Evolutionary conservation across 2,329 filamentous ascomycete species (phyloP).

Genomic region (Aspergillus sp.): DNA sequence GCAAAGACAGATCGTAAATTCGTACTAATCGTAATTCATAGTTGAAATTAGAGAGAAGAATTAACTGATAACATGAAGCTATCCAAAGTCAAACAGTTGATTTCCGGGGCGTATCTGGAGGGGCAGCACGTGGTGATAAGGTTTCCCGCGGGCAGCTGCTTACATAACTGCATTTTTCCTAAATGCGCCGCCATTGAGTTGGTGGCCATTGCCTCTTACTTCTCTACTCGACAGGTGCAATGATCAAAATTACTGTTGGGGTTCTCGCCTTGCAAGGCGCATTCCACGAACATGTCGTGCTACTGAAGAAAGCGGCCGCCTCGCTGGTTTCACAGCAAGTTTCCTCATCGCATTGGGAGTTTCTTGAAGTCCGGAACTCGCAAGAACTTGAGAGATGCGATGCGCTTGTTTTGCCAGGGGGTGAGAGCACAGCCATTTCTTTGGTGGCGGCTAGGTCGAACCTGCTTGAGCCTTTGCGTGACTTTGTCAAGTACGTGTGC

Average conservation of each 20-base stretch:
- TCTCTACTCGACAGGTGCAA: constrained; percentile 12
- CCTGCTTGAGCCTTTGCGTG: constrained; percentile 76
- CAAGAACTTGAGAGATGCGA: constrained; percentile 71
- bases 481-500: constrained; percentile 79
- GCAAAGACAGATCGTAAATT: background rate
- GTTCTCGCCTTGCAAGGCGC: constrained; percentile 84
- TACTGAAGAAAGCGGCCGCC: constrained; percentile 69
- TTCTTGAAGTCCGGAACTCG: constrained; percentile 77
- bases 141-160: background rate
- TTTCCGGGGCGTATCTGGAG: constrained; percentile 9
- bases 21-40: background rate
- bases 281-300: constrained; percentile 81
- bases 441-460: constrained; percentile 80
- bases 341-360: constrained; percentile 50
- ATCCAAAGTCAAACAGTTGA: background rate
- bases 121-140: constrained; percentile 14
- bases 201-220: constrained; percentile 8
- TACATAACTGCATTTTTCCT: constrained; percentile 7
- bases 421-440: constrained; percentile 92
- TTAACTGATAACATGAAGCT: background rate
- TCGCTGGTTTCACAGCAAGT: constrained; percentile 37
- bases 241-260: constrained; percentile 55
- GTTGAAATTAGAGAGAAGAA: background rate
- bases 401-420: constrained; percentile 85
- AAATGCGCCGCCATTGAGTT: background rate